phyloP scores from a whole-genome alignment of 495 filamentous ascomycete genomes.

The Xylaria longipes region DNA sequence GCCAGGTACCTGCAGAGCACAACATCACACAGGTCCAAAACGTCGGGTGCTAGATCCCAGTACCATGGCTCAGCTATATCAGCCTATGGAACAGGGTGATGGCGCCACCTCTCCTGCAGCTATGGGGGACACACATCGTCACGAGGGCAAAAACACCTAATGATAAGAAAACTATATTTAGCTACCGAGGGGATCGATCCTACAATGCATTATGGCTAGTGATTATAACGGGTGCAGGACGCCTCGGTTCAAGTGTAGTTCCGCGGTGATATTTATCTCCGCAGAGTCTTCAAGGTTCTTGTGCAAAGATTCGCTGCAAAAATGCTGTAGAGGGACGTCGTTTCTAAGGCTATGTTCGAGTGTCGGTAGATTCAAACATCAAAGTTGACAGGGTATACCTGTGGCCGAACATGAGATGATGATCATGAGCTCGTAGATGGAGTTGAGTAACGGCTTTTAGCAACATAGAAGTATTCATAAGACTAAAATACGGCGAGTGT shows the following conservation, averaged over 20 bases:
- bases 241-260: neutral
- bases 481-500: neutral
- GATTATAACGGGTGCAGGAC: neutral
- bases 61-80: constrained; percentile 17
- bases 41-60: neutral
- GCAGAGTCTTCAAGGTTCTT: neutral
- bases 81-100: neutral
- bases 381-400: neutral
- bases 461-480: neutral
- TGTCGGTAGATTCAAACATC: neutral
- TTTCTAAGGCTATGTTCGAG: neutral
- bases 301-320: neutral
- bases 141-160: neutral
- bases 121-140: neutral
- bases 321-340: neutral
- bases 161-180: neutral
- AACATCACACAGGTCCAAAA: neutral
- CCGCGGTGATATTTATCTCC: neutral
- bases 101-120: constrained; percentile 1
- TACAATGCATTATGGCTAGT: neutral
- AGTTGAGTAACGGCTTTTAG: neutral
- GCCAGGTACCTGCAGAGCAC: neutral
- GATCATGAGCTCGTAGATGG: neutral
- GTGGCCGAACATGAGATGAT: neutral
- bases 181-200: neutral